Evolutionary conservation across 495 filamentous ascomycete genomes (phyloP).

Genomic region (Sabuloglossum arenarium): DNA sequence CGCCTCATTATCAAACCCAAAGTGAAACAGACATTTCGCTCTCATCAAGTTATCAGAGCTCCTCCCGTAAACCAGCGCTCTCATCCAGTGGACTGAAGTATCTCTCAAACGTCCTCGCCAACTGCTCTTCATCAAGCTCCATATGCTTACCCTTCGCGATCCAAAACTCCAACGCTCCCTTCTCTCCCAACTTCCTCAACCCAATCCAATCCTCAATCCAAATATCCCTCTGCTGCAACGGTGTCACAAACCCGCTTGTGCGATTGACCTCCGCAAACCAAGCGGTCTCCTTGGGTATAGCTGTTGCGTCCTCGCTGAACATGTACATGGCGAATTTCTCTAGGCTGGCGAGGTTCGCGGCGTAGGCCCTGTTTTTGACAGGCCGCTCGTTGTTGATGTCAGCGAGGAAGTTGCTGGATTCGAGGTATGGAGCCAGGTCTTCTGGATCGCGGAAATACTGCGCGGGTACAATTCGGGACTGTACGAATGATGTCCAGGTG

Average conservation of each 20-base stretch:
- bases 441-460: conserved; percentile 78
- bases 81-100: conserved; percentile 37
- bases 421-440: conserved; percentile 53
- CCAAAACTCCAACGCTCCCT: conserved; percentile 57
- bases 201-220: conserved; percentile 94
- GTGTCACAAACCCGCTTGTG: conserved; percentile 36
- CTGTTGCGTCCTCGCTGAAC: conserved; percentile 71
- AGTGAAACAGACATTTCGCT: neutral
- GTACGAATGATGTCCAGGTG: conserved; percentile 57
- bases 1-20: neutral
- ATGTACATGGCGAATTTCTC: conserved; percentile 75
- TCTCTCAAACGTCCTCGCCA: conserved; percentile 45
- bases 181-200: conserved; percentile 57
- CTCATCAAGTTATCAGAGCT: neutral
- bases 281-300: conserved; percentile 74
- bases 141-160: conserved; percentile 61
- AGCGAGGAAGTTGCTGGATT: conserved; percentile 82
- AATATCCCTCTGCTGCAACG: conserved; percentile 45
- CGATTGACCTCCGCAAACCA: conserved; percentile 82
- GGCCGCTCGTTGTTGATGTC: conserved; percentile 89
- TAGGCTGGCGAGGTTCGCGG: conserved; percentile 42
- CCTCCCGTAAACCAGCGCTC: neutral
- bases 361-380: conserved; percentile 54
- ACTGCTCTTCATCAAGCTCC: conserved; percentile 44
- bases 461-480: conserved; percentile 65